These are phyloP conservation scores for Chlorencoelia australis DNA, from an alignment of 2,329 filamentous ascomycete species.

Conservation along the genomic window DNA sequence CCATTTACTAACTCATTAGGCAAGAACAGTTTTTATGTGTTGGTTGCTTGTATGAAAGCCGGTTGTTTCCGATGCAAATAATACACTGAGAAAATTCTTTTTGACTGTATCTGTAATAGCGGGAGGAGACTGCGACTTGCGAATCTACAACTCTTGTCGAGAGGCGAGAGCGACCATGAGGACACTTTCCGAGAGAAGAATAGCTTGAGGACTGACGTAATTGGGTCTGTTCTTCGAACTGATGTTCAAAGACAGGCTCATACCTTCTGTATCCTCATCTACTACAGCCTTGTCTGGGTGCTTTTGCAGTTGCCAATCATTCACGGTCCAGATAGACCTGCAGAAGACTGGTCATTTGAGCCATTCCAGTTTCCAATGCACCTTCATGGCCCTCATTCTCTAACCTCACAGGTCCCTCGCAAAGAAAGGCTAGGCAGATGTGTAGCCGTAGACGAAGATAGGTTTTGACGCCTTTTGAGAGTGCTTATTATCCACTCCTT, in stretches of 20 bases:
- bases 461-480: too few relatives aligned
- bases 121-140: background rate
- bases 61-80: constrained; percentile 7
- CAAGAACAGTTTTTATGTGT: too few relatives aligned
- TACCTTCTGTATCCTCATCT: constrained; percentile 5
- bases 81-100: constrained; percentile 7
- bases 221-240: constrained; percentile 12
- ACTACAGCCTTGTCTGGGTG: constrained; percentile 2
- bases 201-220: constrained; percentile 9
- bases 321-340: constrained; percentile 6
- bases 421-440: constrained; percentile 16
- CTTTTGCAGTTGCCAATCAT: constrained; percentile 11
- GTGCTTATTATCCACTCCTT: constrained; percentile 20
- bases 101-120: constrained; percentile 1
- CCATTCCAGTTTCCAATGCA: constrained; percentile 17
- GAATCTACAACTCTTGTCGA: constrained; percentile 1
- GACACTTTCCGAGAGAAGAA: constrained; percentile 10
- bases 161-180: constrained; percentile 3
- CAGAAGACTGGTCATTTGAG: constrained; percentile 15
- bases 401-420: constrained; percentile 8
- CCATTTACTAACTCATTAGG: too few relatives aligned
- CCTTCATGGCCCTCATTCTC: constrained; percentile 11
- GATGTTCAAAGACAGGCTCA: constrained; percentile 10
- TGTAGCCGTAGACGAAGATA: constrained; percentile 14
- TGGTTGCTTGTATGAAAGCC: background rate